Base-by-base conservation (phyloP, 192 early-diverging fungal genomes). In the Rhizophagus clarus region DNA sequence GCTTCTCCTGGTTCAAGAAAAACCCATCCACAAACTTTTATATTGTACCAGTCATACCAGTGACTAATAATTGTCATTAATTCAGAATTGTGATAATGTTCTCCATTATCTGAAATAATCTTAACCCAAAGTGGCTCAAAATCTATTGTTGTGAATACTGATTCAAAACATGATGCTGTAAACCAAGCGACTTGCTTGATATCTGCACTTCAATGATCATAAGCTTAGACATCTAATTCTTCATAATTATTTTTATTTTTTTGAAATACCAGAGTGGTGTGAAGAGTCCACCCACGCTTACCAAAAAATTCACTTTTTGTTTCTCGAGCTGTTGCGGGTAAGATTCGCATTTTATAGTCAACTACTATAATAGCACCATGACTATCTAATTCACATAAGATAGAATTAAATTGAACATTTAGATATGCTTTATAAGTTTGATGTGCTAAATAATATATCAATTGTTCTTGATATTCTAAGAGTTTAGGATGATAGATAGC, bases 301-400 rank as follows among this genome's bases (percentile, higher is more conserved):
- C 37, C 37, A 45, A 70, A 70, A 70, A 70, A 70, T 70, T 70
- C 20, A 42, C 40, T 42, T 22, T 70, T 70, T 20, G 68, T 70
- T 42, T 70, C 40, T 4, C 40, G 2, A 42, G 68, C 40, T 70
- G 37, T 42, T 70, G 17, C 22, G 24, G 37, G 68, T 42, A 70
- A 42, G 45, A 70, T 70, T 70, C 68, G 4, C 68, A 70, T 70
- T 70, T 70, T 70, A 20, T 70, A 70, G 45, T 70, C 37, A 42
- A 70, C 20, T 4, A 70, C 32, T 6, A 70, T 42, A 42, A 70
- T 24, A 8, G 68, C 40, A 5, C 40, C 37, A 42, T 45, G 2
- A n/a, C 24, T n/a, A 70, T 70, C 37, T 42, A 70, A 37, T n/a
- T 70, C 68, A 3, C 37, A 8, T 42, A 70, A 42, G 0, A 6